Evolutionary conservation across 2,329 filamentous ascomycete genomes (phyloP).

Genomic region (Cercospora sp.): DNA sequence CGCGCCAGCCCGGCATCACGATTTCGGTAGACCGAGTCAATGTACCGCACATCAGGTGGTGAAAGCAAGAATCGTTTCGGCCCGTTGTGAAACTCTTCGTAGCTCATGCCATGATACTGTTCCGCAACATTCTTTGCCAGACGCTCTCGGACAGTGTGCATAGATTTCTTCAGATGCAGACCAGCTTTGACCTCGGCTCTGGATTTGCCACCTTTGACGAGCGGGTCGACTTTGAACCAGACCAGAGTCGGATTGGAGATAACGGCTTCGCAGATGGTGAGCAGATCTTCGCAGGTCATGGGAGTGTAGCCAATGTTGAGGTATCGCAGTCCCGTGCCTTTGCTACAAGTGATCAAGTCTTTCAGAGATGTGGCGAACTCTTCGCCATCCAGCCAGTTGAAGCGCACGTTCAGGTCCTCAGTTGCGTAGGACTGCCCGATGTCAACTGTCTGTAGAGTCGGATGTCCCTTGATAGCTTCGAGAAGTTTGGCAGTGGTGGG

Average conservation of each 20-base stretch:
- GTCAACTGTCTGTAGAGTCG: slow-evolving; percentile 44
- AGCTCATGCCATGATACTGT: slow-evolving; percentile 30
- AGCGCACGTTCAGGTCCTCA: slow-evolving; percentile 48
- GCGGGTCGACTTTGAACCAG: slow-evolving; percentile 43
- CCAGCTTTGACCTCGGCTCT: slow-evolving; percentile 28
- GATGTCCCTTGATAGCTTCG: slow-evolving; percentile 40
- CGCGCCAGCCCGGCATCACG: slow-evolving; percentile 38
- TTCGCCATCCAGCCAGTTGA: slow-evolving; percentile 50
- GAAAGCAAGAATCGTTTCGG: slow-evolving; percentile 28
- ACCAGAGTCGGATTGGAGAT: slow-evolving; percentile 40
- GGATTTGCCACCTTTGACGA: slow-evolving; percentile 36
- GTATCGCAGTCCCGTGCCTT: slow-evolving; percentile 41
- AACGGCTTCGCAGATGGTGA: slow-evolving; percentile 36
- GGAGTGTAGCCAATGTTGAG: slow-evolving; percentile 45
- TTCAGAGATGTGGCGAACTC: slow-evolving; percentile 39
- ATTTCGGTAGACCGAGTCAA: slow-evolving; percentile 43
- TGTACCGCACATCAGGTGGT: slow-evolving; percentile 31
- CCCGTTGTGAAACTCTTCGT: slow-evolving; percentile 27
- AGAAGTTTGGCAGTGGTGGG: slow-evolving; percentile 44
- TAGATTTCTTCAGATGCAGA: background rate
- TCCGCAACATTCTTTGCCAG: slow-evolving; percentile 31
- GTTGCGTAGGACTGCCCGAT: slow-evolving; percentile 52
- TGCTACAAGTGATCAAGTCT: slow-evolving; percentile 36
- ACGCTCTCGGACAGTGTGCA: slow-evolving; percentile 27
- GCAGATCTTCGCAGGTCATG: slow-evolving; percentile 38